These are phyloP conservation scores for Ophiocordyceps camponoti-floridani DNA, from an alignment of 2,329 filamentous ascomycete species.

Conservation along the genomic window DNA sequence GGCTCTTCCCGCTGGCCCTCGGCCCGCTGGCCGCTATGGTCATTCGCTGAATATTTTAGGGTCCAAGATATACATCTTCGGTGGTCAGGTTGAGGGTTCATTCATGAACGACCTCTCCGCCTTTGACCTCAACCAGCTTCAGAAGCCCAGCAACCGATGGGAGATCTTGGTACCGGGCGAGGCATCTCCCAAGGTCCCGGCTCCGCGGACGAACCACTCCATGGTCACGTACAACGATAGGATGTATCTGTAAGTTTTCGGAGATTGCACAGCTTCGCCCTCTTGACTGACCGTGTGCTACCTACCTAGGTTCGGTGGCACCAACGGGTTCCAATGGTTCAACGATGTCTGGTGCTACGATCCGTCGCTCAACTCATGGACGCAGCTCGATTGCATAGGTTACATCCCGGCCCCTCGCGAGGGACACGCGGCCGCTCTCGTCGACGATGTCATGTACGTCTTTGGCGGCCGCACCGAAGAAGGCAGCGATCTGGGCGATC, in stretches of 20 bases:
- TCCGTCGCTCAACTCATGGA: conserved; percentile 65
- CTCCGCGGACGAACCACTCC: conserved; percentile 86
- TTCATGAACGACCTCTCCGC: conserved; percentile 97
- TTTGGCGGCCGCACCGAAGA: conserved; percentile 94
- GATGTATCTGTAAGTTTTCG: conserved; percentile 64
- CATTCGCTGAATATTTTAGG: conserved; percentile 93
- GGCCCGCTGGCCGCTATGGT: conserved; percentile 82
- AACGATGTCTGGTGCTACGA: conserved; percentile 98
- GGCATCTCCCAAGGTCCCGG: conserved; percentile 44
- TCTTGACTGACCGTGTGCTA: conserved; percentile 1
- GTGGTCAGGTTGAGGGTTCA: conserved; percentile 88
- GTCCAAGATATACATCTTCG: conserved; percentile 94
- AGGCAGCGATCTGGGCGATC: conserved; percentile 76
- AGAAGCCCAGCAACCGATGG: conserved; percentile 83
- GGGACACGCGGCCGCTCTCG: conserved; percentile 81
- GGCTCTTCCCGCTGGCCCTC: conserved; percentile 69
- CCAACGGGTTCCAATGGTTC: conserved; percentile 92
- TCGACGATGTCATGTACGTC: conserved; percentile 98
- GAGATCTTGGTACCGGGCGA: conserved; percentile 64
- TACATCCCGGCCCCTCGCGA: conserved; percentile 91
- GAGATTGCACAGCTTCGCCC: background rate
- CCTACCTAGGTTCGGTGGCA: conserved; percentile 95
- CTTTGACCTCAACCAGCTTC: conserved; percentile 88
- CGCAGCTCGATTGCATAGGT: conserved; percentile 84
- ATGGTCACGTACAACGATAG: conserved; percentile 85